Conservation (phyloP, 1,139 yeast genomes). For the Yamadazyma oceani region DNA sequence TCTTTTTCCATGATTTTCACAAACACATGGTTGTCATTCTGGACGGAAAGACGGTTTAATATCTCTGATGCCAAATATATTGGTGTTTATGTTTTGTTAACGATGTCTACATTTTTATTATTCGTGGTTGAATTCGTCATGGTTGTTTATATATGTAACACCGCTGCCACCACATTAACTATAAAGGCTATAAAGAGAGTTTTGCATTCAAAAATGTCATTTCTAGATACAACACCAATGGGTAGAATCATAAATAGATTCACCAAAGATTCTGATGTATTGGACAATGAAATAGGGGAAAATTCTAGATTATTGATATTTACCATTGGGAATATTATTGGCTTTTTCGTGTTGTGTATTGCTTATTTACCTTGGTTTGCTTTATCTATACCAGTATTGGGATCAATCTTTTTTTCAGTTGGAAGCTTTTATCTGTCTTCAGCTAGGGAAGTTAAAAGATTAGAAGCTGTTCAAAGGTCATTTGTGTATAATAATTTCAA, state of each 20-base stretch:
- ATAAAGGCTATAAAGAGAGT: conserved; percentile 58
- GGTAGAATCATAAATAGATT: conserved; percentile 62
- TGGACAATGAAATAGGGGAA: conserved; percentile 75
- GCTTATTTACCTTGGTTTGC: conserved; percentile 69
- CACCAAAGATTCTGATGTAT: conserved; percentile 81
- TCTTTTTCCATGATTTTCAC: conserved; percentile 67
- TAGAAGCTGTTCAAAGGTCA: conserved; percentile 77
- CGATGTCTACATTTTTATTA: conserved; percentile 38
- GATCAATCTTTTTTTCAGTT: conserved; percentile 31
- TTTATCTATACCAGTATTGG: conserved; percentile 45
- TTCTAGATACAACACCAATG: conserved; percentile 61
- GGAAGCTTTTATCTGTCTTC: conserved; percentile 64
- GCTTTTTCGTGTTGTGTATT: conserved; percentile 67
- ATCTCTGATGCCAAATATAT: conserved; percentile 60
- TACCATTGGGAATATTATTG: conserved; percentile 55
- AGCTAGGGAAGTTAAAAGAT: conserved; percentile 71
- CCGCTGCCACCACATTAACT: conserved; percentile 43
- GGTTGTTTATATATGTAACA: conserved; percentile 54
- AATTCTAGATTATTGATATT: conserved; percentile 48
- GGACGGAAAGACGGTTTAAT: conserved; percentile 64
- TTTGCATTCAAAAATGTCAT: conserved; percentile 60
- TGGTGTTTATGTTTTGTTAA: conserved; percentile 66
- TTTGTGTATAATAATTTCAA: conserved; percentile 74
- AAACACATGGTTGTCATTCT: conserved; percentile 82
- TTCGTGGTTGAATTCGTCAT: conserved; percentile 46